A percentile compares a stretch with the other conserved stretches of the same genome.
Conservation (phyloP, 306 rosid species). For the Abrus precatorius region DNA sequence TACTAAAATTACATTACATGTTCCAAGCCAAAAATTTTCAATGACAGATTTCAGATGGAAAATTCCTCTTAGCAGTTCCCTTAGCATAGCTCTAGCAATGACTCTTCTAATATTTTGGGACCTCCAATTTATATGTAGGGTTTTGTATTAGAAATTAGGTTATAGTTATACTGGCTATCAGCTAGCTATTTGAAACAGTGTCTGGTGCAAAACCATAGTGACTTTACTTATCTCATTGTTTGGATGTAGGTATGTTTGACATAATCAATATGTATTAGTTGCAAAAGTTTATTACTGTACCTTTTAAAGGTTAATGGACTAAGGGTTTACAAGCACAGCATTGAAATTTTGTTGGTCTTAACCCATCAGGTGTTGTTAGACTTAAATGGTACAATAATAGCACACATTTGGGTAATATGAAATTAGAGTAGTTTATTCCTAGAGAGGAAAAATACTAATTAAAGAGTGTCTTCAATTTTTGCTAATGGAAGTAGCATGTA, state of each 20-base stretch:
- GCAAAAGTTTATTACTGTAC: conserved; percentile 33
- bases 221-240: conserved; percentile 38
- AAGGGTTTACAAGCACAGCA: conserved; percentile 25
- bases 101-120: conserved; percentile 24
- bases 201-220: conserved; percentile 36
- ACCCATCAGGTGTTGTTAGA: conserved; percentile 8
- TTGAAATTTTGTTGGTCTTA: conserved; percentile 13
- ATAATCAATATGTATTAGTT: conserved; percentile 19
- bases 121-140: conserved; percentile 12
- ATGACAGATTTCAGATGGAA: conserved; percentile 33
- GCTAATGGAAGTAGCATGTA: conserved; percentile 18
- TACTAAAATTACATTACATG: conserved; percentile 28
- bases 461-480: conserved; percentile 11
- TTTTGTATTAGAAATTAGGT: conserved; percentile 33
- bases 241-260: conserved; percentile 25
- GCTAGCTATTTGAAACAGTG: conserved; percentile 16
- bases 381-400: background rate
- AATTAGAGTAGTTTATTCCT: conserved; percentile 13
- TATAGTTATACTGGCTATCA: background rate
- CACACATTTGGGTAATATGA: conserved; percentile 1
- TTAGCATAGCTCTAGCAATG: conserved; percentile 27
- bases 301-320: conserved; percentile 17
- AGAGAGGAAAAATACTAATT: conserved; percentile 2
- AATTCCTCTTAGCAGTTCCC: conserved; percentile 37
- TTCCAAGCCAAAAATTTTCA: conserved; percentile 22